Evolutionary conservation across 805 yeast species (phyloP).

Genomic region (Kodamaea fukazawae): DNA sequence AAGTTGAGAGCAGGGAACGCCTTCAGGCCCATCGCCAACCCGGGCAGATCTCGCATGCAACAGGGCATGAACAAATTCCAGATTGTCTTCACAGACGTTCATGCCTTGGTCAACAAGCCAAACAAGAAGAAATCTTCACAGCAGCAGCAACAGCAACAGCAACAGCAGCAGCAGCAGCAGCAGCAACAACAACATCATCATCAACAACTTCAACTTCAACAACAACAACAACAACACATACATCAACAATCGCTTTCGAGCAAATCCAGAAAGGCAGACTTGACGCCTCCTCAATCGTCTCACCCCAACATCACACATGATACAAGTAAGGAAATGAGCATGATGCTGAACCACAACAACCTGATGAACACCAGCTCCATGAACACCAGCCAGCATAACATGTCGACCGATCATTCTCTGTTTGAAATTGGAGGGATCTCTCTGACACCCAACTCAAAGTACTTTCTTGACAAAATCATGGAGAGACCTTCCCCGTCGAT

Average conservation of each 20-base stretch:
- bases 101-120: conserved; percentile 13
- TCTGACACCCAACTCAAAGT: conserved; percentile 42
- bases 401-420: conserved; percentile 40
- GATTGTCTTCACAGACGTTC: conserved; percentile 44
- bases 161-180: conserved; percentile 14
- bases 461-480: conserved; percentile 36
- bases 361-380: conserved; percentile 19
- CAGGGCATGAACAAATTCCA: conserved; percentile 46
- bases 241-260: conserved; percentile 11
- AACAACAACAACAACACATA: conserved; percentile 14
- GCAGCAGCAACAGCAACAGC: conserved; percentile 6
- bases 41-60: conserved; percentile 22
- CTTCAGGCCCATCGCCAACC: conserved; percentile 1
- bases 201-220: conserved; percentile 11
- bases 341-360: conserved; percentile 21
- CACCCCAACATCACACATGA: conserved; percentile 6
- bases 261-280: conserved; percentile 1
- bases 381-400: conserved; percentile 34
- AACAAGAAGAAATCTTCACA: conserved; percentile 11
- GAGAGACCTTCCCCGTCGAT: conserved; percentile 36
- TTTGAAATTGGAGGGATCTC: conserved; percentile 37
- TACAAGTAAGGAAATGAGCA: conserved; percentile 29
- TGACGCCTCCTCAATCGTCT: background rate
- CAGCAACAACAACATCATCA: conserved; percentile 11
- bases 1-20: conserved; percentile 4